Evolutionary conservation across 2,329 filamentous ascomycete genomes (phyloP).

Genomic region (Cytospora paraplurivora): DNA sequence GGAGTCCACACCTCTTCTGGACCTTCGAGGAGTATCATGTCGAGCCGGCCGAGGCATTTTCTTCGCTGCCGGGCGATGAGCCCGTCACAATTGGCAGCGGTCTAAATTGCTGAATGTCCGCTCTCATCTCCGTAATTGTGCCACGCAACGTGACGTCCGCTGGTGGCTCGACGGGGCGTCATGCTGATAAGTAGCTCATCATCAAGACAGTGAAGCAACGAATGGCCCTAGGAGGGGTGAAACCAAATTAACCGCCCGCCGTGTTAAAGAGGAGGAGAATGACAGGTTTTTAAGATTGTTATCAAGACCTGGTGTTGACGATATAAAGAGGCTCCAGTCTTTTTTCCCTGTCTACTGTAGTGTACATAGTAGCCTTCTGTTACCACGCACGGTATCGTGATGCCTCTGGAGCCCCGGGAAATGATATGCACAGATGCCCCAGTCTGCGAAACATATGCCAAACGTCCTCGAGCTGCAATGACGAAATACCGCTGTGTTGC

Average conservation of each 20-base stretch:
- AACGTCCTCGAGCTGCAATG: constrained; percentile 1
- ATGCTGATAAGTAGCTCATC: constrained; percentile 11
- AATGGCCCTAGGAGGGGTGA: neutral
- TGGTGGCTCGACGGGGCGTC: constrained; percentile 21
- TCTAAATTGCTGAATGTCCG: constrained; percentile 26
- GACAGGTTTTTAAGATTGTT: neutral
- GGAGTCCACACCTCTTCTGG: constrained; percentile 4
- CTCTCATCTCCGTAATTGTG: constrained; percentile 25
- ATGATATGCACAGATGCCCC: neutral
- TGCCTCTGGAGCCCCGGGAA: neutral
- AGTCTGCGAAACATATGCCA: neutral
- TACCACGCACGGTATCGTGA: neutral
- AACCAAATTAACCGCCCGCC: neutral
- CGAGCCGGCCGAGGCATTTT: constrained; percentile 14
- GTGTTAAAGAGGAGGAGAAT: neutral
- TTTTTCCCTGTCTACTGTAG: neutral
- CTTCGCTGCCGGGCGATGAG: neutral
- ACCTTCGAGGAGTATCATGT: neutral
- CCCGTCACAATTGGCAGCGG: constrained; percentile 23
- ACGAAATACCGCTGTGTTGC: neutral
- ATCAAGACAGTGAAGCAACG: neutral
- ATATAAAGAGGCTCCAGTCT: constrained; percentile 3
- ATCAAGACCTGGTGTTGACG: neutral
- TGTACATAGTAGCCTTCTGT: neutral
- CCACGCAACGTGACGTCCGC: constrained; percentile 19